Evolutionary conservation across 1,139 yeast genomes (phyloP), one percentile per base, ranked within the genome.

Genomic region (Candida sp.): DNA sequence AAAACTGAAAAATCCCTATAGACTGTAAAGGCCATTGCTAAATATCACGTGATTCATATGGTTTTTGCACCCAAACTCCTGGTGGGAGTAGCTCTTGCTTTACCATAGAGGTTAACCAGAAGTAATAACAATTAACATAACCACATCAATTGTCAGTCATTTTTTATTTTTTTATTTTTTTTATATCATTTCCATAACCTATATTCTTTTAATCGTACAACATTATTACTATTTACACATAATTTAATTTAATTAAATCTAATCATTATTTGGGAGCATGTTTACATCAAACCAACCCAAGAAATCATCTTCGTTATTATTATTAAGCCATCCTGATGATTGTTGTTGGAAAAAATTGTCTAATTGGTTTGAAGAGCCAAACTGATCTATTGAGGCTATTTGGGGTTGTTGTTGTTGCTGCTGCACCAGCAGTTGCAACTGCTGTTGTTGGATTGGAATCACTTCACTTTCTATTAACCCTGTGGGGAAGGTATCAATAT

Each of bases 261-360:
- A 30, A 21, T 35, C 39, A 27, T 23, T 53, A 45, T 62, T 66
- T 22, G 66, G 60, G 43, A 68, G 60, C 64, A 71, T 63, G 50
- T 69, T 73, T 73, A 68, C 82, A 58, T 90, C 97, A 70, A 90
- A 86, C 97, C 97, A 91, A n/a, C 97, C 97, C 42, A 91, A 70
- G 58, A 91, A 85, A 59, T 90, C 97, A 59, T 90, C 97, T 45
- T 73, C 77, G 45, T 68, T 70, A 43, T 80, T 84, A 53, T 87
- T 88, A 53, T 70, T 70, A 37, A 72, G 56, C 96, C 96, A 88
- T 29, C 89, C 91, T 40, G 82, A 80, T 21, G 90, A 84, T 56
- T 88, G 96, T 64, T 85, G 90, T 58, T 84, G 88, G 72, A 87
- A 77, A 62, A 84, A 77, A 27, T 66, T 69, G 53, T 78, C 82